phyloP scores from a whole-genome alignment of 2,329 filamentous ascomycete genomes.

The Neofusicoccum umdonicola region DNA sequence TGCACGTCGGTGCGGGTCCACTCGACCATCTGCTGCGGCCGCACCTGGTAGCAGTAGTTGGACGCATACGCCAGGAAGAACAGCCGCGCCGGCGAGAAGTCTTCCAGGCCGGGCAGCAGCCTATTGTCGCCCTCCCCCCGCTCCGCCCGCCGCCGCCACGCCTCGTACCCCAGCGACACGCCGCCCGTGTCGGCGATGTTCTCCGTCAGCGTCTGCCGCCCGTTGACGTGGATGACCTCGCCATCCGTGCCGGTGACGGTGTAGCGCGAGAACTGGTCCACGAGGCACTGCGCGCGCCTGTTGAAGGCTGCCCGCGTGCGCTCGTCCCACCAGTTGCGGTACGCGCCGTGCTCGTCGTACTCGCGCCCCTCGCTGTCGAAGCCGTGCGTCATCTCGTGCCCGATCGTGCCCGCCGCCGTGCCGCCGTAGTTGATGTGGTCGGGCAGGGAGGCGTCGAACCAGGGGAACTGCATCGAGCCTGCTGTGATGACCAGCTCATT shows the following conservation, averaged over 20 bases:
- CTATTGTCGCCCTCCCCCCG: slow-evolving; percentile 14
- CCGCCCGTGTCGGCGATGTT: too few species aligned
- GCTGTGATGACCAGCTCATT: slow-evolving; percentile 69
- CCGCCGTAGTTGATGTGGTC: slow-evolving; percentile 67
- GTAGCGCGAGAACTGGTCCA: too few species aligned
- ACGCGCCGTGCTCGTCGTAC: too few species aligned
- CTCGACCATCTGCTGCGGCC: slow-evolving; percentile 57
- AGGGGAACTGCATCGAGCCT: slow-evolving; percentile 67
- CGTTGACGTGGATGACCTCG: too few species aligned
- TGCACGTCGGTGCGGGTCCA: slow-evolving; percentile 64
- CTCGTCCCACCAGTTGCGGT: too few species aligned
- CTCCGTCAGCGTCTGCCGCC: too few species aligned
- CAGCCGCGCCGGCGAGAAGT: slow-evolving; percentile 65
- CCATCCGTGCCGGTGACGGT: too few species aligned
- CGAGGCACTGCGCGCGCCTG: too few species aligned
- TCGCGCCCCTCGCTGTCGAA: too few species aligned
- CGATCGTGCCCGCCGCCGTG: slow-evolving; percentile 60
- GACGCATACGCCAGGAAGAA: slow-evolving; percentile 67
- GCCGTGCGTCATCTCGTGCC: too few species aligned
- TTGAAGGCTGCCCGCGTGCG: too few species aligned
- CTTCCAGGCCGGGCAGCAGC: slow-evolving; percentile 59
- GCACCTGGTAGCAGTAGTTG: slow-evolving; percentile 65
- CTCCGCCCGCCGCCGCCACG: neutral
- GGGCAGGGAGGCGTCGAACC: slow-evolving; percentile 62
- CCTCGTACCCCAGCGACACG: neutral